Evolutionary conservation across 176 grass and related monocot genomes (phyloP).

Genomic region (Avena insularis): DNA sequence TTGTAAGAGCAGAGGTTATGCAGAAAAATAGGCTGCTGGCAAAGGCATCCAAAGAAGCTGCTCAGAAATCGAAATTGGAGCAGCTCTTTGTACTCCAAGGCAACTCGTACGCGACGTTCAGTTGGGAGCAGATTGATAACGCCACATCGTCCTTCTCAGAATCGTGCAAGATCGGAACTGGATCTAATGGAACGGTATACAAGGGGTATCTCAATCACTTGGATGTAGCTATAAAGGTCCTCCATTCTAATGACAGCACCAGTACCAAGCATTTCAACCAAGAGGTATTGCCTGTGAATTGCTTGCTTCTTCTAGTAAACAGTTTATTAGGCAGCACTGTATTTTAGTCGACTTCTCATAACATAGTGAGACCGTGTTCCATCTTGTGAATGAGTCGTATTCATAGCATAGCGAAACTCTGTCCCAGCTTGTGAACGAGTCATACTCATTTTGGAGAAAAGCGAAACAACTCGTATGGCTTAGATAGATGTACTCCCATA

Average conservation of each 20-base stretch:
- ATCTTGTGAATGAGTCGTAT: background rate
- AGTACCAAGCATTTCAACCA: conserved; percentile 73
- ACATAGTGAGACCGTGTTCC: background rate
- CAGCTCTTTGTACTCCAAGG: conserved; percentile 50
- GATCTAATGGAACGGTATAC: conserved; percentile 78
- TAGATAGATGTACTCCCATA: background rate
- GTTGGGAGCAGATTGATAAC: conserved; percentile 82
- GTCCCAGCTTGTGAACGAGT: background rate
- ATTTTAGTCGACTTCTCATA: background rate
- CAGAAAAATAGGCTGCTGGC: conserved; percentile 51
- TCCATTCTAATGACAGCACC: conserved; percentile 57
- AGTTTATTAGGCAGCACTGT: background rate
- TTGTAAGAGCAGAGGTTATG: conserved; percentile 44
- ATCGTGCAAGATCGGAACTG: conserved; percentile 61
- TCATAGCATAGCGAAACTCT: background rate
- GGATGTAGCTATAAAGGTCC: conserved; percentile 77
- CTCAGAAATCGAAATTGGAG: conserved; percentile 49
- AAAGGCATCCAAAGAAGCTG: conserved; percentile 44
- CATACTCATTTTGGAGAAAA: background rate
- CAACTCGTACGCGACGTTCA: conserved; percentile 53
- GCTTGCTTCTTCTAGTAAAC: background rate
- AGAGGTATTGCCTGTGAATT: conserved; percentile 58
- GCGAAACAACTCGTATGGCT: background rate
- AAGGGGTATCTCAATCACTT: conserved; percentile 80
- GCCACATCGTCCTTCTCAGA: conserved; percentile 82